Conservation (phyloP, 2,329 filamentous ascomycete genomes). For the Penicillium sp. region DNA sequence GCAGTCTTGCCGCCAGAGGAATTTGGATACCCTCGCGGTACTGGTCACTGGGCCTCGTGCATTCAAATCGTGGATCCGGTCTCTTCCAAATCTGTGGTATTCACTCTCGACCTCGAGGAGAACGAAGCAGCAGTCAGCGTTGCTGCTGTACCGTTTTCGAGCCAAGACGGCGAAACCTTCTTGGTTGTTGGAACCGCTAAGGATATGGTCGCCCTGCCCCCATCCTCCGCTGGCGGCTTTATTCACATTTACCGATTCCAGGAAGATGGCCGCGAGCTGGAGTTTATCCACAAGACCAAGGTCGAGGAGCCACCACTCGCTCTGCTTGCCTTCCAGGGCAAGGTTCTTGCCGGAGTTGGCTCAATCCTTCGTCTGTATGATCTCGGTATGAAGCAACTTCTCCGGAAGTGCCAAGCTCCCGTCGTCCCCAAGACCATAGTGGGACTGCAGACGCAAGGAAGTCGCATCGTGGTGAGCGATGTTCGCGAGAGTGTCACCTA, state of each 20-base stretch:
- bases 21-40: slow-evolving; percentile 81
- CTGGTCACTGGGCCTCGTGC: slow-evolving; percentile 89
- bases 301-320: slow-evolving; percentile 84
- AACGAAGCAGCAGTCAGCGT: slow-evolving; percentile 91
- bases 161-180: slow-evolving; percentile 82
- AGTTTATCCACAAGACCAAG: slow-evolving; percentile 95
- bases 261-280: slow-evolving; percentile 77
- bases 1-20: slow-evolving; percentile 67
- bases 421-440: slow-evolving; percentile 79
- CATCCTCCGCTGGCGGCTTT: slow-evolving; percentile 70
- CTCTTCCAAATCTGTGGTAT: slow-evolving; percentile 65
- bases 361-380: slow-evolving; percentile 82
- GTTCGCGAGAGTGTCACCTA: slow-evolving; percentile 88
- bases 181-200: slow-evolving; percentile 92
- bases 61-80: slow-evolving; percentile 87
- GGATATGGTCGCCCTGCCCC: slow-evolving; percentile 74
- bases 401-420: slow-evolving; percentile 83
- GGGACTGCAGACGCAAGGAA: slow-evolving; percentile 82
- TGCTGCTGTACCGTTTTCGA: slow-evolving; percentile 77
- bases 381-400: slow-evolving; percentile 82
- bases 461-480: slow-evolving; percentile 85
- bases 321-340: slow-evolving; percentile 88
- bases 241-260: slow-evolving; percentile 90
- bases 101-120: slow-evolving; percentile 74
- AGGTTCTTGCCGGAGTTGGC: slow-evolving; percentile 78